These are phyloP conservation scores for Coccomyxa sp. DNA, from an alignment of 139 green algal genomes.

Conservation along the genomic window DNA sequence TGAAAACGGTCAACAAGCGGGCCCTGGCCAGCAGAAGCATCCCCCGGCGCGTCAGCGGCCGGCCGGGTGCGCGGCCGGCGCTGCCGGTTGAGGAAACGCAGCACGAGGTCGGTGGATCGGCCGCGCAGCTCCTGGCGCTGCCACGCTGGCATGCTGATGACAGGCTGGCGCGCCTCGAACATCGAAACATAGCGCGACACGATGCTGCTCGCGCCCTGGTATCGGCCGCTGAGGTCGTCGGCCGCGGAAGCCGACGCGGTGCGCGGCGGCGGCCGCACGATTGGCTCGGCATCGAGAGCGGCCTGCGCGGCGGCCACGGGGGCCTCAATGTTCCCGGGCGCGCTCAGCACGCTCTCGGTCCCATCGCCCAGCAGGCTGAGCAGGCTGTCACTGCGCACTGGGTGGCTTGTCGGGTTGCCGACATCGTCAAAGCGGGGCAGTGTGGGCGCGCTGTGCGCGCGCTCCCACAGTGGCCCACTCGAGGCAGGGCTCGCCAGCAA, in stretches of 20 bases:
- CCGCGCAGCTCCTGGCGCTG: not conserved
- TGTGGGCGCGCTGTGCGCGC: too few relatives aligned
- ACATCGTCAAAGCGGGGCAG: too few relatives aligned
- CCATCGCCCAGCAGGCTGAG: not conserved
- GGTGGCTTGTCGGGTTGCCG: too few relatives aligned
- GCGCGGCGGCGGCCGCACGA: too few relatives aligned
- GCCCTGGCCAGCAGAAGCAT: too few relatives aligned
- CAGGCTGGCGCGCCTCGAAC: not conserved
- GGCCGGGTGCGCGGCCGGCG: not conserved
- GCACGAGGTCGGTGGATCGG: not conserved
- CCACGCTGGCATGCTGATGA: not conserved
- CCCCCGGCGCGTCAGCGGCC: not conserved
- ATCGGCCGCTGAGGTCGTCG: too few relatives aligned
- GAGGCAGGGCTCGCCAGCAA: too few relatives aligned
- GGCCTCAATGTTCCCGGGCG: not conserved
- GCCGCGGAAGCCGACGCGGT: too few relatives aligned
- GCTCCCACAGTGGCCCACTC: too few relatives aligned
- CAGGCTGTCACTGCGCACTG: too few relatives aligned
- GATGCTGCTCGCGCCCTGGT: not conserved
- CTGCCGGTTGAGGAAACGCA: not conserved
- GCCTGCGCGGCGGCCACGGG: not conserved
- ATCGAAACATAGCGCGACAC: not conserved
- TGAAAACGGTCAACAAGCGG: too few relatives aligned
- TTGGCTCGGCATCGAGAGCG: not conserved
- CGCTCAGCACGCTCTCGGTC: not conserved